Evolutionary conservation across 1,284 basidiomycete species (phyloP), one percentile per base, ranked within the genome.

Genomic region (Phellopilus nigrolimitatus): DNA sequence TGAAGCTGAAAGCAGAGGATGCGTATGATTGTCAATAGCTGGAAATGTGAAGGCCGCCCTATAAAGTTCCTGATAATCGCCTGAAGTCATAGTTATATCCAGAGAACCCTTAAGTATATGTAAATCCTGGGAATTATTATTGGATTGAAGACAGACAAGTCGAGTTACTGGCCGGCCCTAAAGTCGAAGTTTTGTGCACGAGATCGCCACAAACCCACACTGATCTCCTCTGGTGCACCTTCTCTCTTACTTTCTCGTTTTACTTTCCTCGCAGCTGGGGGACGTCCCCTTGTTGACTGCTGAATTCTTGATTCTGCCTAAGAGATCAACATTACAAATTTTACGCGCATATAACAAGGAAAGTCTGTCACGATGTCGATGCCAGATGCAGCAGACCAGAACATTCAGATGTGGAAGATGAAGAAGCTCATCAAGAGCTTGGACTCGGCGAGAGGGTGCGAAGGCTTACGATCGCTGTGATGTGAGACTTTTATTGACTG

Each of bases 351-450:
- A 49, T 39, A 49, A 30, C 46, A 24, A 49, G 46, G 34, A 49
- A 49, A 45, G 19, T 15, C 39, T 12, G 40, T 36, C 28, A 54
- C 28, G 41, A 82, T 66, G 60, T 88, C 87, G 84, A 82, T 78
- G 75, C 82, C 84, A 70, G 86, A 88, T 68, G 70, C 69, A 58
- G 87, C 87, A 66, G 88, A 91, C 71, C 87, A 89, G 70, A 91
- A 91, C 66, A 91, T 91, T 65, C 88, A 90, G 77, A 88, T 89
- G 82, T 88, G 88, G 95, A 95, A 97, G 75, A 88, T 97, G 74
- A 95, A 97, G 78, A 98, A 97, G 78, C 91, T 97, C 71, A 92
- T 95, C 74, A 92, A 88, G 78, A 92, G 89, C 73, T 82, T 97
- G 71, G 90, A 95, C 66, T 75, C 84, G 46, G 91, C 94, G 57